These are phyloP conservation scores for Gracilaria gracilis DNA, from an alignment of 23 red algal genomes.

Conservation along the genomic window DNA sequence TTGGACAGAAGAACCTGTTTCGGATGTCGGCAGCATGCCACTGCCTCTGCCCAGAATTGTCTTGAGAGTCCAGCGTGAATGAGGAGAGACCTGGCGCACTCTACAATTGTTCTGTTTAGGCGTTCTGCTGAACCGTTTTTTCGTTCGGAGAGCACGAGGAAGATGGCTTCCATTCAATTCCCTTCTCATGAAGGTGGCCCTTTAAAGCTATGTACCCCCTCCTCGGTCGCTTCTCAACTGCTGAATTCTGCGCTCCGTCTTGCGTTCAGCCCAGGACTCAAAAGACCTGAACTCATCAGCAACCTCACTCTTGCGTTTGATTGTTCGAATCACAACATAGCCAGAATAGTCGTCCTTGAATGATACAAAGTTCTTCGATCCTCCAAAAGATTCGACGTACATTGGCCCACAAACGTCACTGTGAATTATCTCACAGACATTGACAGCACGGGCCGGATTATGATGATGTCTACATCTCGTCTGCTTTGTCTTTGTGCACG, in stretches of 20 bases:
- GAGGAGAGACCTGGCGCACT: neutral
- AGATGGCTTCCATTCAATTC: neutral
- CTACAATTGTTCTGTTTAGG: neutral
- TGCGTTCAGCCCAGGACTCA: neutral
- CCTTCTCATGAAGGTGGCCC: neutral
- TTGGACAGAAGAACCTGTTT: constrained; percentile 7
- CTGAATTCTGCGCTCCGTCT: neutral
- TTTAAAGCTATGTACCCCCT: neutral
- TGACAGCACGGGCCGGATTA: neutral
- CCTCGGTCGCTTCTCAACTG: neutral
- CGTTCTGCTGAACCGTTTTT: constrained; percentile 38
- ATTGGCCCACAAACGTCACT: constrained; percentile 32
- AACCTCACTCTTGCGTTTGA: neutral
- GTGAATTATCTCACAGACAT: constrained; percentile 15
- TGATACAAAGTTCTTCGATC: neutral
- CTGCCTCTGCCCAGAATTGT: constrained; percentile 29
- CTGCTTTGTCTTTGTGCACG: constrained; percentile 10
- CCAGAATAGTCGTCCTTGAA: neutral
- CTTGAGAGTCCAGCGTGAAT: constrained; percentile 3
- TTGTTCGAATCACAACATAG: neutral
- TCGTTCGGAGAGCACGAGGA: neutral
- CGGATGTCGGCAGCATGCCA: neutral
- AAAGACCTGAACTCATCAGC: neutral
- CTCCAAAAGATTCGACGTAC: neutral
- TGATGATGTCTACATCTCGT: neutral